These are phyloP conservation scores for Cucurbita pepo DNA, from an alignment of 306 rosid species.

Conservation along the genomic window DNA sequence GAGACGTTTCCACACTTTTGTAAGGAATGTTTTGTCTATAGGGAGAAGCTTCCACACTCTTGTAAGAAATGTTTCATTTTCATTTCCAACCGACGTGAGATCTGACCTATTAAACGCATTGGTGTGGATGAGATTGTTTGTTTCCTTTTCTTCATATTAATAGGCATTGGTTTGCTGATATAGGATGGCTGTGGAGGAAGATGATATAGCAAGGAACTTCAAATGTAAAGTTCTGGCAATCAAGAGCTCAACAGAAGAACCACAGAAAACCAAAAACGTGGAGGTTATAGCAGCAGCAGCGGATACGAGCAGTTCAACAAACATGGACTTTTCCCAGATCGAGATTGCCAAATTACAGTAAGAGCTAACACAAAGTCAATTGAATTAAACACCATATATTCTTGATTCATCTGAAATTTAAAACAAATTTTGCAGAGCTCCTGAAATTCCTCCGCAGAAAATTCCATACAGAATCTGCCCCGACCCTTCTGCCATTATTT, in stretches of 20 bases:
- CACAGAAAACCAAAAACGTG: constrained; percentile 9
- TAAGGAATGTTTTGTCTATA: too few relatives aligned
- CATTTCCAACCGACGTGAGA: too few relatives aligned
- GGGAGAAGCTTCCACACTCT: too few relatives aligned
- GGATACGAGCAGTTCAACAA: constrained; percentile 35
- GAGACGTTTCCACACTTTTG: too few relatives aligned
- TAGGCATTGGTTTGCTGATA: constrained; percentile 2
- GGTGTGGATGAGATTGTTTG: too few relatives aligned
- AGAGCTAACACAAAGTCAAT: constrained; percentile 2
- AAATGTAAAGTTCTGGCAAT: constrained; percentile 77
- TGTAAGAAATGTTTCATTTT: too few relatives aligned
- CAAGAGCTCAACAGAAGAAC: constrained; percentile 18
- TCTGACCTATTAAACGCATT: too few relatives aligned
- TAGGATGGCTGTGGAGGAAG: constrained; percentile 49
- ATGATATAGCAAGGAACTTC: constrained; percentile 27
- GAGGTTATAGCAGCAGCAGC: constrained; percentile 11
- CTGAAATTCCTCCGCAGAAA: constrained; percentile 33
- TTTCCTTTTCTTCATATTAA: too few relatives aligned
- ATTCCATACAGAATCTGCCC: constrained; percentile 79
- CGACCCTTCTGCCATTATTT: constrained; percentile 63
- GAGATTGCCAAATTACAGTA: constrained; percentile 45
- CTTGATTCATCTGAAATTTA: background rate
- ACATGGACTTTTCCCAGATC: constrained; percentile 70
- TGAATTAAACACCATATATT: background rate
- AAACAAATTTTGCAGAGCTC: constrained; percentile 34